Conservation (phyloP, 345 rosid species). For the Isatis tinctoria region DNA sequence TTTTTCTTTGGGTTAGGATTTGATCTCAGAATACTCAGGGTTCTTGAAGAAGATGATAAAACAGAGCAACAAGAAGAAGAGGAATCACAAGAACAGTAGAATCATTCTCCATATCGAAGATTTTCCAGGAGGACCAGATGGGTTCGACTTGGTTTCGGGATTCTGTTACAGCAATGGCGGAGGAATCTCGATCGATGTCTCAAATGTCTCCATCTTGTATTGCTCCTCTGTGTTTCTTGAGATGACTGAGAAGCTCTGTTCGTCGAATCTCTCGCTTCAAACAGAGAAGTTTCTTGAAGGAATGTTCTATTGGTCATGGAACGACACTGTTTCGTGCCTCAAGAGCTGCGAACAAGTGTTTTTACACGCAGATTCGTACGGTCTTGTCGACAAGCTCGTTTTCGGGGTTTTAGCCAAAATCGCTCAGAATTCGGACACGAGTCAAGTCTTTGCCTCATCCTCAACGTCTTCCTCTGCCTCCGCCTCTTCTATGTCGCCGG, state of each 20-base stretch:
- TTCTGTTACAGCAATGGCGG: slow-evolving; percentile 62
- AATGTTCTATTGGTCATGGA: slow-evolving; percentile 62
- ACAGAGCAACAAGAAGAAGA: slow-evolving; percentile 42
- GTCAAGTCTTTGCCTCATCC: slow-evolving; percentile 31
- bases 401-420: slow-evolving; percentile 53
- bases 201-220: slow-evolving; percentile 52
- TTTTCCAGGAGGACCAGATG: slow-evolving; percentile 68
- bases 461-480: slow-evolving; percentile 50
- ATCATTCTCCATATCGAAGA: slow-evolving; percentile 41
- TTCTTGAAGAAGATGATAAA: slow-evolving; percentile 52
- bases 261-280: slow-evolving; percentile 52
- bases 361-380: slow-evolving; percentile 47
- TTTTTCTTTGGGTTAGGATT: slow-evolving; percentile 39
- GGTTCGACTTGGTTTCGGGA: slow-evolving; percentile 61
- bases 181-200: slow-evolving; percentile 42
- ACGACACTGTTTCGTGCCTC: slow-evolving; percentile 47
- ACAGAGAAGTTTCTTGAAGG: slow-evolving; percentile 55
- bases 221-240: slow-evolving; percentile 62
- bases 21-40: slow-evolving; percentile 48
- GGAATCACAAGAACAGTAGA: slow-evolving; percentile 36
- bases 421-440: slow-evolving; percentile 50
- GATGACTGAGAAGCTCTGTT: slow-evolving; percentile 51
- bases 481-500: slow-evolving; percentile 38
- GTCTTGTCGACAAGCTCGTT: slow-evolving; percentile 50
- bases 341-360: slow-evolving; percentile 58